Evolutionary conservation across 768 basidiomycete genomes (phyloP).

Genomic region (Mycena capillaripes): DNA sequence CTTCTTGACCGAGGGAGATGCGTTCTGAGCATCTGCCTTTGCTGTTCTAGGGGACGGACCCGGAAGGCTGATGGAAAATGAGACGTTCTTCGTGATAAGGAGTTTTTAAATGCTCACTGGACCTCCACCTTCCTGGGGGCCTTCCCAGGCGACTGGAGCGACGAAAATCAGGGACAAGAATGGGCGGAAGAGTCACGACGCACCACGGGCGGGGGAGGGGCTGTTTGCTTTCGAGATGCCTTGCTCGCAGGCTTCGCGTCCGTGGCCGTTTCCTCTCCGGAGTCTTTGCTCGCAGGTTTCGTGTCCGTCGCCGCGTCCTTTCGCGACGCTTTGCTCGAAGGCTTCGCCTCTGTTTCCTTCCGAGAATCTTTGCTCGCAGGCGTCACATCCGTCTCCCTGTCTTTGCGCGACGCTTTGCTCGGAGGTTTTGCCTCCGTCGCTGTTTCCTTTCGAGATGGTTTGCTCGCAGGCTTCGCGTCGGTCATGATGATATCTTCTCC

Average conservation of each 20-base stretch:
- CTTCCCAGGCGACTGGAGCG: constrained; percentile 33
- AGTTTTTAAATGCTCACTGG: constrained; percentile 41
- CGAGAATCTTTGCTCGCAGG: constrained; percentile 15
- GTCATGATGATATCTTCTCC: constrained; percentile 32
- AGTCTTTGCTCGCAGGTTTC: background rate
- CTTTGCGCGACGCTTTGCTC: background rate
- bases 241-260: constrained; percentile 10
- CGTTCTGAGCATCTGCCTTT: constrained; percentile 25
- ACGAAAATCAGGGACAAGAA: too few relatives aligned
- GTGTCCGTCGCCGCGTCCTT: background rate
- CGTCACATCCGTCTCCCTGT: background rate
- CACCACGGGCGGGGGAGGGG: constrained; percentile 25
- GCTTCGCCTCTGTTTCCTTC: constrained; percentile 25
- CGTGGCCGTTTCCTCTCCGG: background rate
- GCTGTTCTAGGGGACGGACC: constrained; percentile 41
- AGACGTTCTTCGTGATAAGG: background rate
- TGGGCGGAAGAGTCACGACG: background rate
- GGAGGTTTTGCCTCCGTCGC: background rate
- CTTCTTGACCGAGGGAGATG: constrained; percentile 32
- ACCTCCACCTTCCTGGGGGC: constrained; percentile 50
- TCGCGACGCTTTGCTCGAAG: constrained; percentile 14
- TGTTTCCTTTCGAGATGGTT: constrained; percentile 13
- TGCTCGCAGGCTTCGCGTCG: constrained; percentile 23
- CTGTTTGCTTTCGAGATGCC: constrained; percentile 22
- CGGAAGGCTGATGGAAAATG: constrained; percentile 39